phyloP scores from a whole-genome alignment of 106 monocot genomes.

The Acanthochlamys bracteata region DNA sequence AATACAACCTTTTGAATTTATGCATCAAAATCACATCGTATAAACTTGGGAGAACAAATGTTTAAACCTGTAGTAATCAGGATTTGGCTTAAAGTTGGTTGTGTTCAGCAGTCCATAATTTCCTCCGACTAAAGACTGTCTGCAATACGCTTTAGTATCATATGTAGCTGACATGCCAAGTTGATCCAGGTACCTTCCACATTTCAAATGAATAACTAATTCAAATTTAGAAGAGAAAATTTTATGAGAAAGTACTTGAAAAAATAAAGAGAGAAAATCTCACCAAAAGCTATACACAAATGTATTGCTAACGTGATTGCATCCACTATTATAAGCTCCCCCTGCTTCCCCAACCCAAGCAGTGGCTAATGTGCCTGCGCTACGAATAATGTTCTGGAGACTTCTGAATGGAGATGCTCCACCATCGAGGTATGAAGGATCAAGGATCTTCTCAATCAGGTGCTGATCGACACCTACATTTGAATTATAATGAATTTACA shows the following conservation, averaged over 20 bases:
- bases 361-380: slow-evolving; percentile 27
- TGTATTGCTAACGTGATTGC: slow-evolving; percentile 59
- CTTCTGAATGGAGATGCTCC: slow-evolving; percentile 40
- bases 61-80: slow-evolving; percentile 87
- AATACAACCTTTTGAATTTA: too few species aligned
- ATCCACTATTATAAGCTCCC: slow-evolving; percentile 89
- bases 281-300: slow-evolving; percentile 90
- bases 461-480: slow-evolving; percentile 55
- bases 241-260: not conserved
- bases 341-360: slow-evolving; percentile 95
- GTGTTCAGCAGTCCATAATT: slow-evolving; percentile 82
- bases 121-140: slow-evolving; percentile 78
- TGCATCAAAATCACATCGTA: not conserved
- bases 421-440: slow-evolving; percentile 69
- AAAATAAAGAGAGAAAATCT: not conserved
- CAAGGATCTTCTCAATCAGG: slow-evolving; percentile 65
- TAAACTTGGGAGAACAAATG: not conserved
- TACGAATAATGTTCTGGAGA: slow-evolving; percentile 45
- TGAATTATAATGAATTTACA: too few species aligned
- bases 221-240: not conserved
- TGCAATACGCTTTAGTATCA: slow-evolving; percentile 77
- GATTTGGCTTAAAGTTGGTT: slow-evolving; percentile 61
- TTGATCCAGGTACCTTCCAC: slow-evolving; percentile 72
- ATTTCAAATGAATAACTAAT: not conserved
- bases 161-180: slow-evolving; percentile 72